A percentile compares a stretch with the other conserved stretches of the same genome.
Conservation (phyloP, 2,329 filamentous ascomycete genomes). For the Xylaria sp. region DNA sequence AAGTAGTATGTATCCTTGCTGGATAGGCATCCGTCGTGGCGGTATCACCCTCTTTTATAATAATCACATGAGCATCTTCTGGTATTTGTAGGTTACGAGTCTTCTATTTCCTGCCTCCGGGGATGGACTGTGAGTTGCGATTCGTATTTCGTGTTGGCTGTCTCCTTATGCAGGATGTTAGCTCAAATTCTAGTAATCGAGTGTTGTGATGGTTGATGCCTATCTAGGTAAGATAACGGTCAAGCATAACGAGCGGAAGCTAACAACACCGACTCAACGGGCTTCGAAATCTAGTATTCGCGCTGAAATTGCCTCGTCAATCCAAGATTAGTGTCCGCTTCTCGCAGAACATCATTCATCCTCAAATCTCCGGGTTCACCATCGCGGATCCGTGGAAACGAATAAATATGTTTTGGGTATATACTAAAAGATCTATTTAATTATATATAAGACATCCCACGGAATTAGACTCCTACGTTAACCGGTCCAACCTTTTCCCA, state of each 20-base stretch:
- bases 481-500: conserved; percentile 35
- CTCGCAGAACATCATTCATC: no score
- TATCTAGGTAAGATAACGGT: not conserved
- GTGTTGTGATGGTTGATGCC: not conserved
- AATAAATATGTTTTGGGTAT: not conserved
- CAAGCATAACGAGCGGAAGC: not conserved
- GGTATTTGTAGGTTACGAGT: not conserved
- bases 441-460: conserved; percentile 7
- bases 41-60: not conserved
- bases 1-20: not conserved
- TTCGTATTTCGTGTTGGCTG: conserved; percentile 2
- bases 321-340: not conserved
- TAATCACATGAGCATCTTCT: not conserved
- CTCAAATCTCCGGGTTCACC: no score
- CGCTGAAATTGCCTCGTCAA: not conserved
- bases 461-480: conserved; percentile 12
- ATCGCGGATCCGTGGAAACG: no score
- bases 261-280: no score
- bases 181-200: not conserved
- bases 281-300: no score
- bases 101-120: not conserved
- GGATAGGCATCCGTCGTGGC: not conserved
- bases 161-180: not conserved
- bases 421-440: not conserved
- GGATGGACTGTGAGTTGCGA: not conserved